Conservation (phyloP, 2,329 filamentous ascomycete species). For the Emmonsia crescens region DNA sequence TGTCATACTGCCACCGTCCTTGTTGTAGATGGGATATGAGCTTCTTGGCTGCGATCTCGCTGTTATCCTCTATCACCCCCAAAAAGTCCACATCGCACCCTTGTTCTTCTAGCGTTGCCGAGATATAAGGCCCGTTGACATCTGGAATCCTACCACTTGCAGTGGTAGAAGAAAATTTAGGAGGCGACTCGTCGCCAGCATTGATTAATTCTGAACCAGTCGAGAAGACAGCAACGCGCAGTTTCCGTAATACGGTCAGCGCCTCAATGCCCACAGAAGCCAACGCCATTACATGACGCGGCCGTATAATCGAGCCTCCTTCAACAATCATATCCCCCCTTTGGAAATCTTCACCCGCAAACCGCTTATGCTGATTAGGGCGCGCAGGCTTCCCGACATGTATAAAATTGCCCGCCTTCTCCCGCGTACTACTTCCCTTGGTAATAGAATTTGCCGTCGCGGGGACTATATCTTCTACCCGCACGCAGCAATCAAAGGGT, state of each 20-base stretch:
- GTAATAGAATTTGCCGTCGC: background rate
- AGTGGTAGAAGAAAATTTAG: no score
- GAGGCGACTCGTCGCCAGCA: no score
- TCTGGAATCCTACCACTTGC: conserved; percentile 15
- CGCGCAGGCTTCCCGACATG: conserved; percentile 10
- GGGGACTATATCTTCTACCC: conserved; percentile 13
- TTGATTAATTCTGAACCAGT: conserved; percentile 14
- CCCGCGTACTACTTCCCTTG: background rate
- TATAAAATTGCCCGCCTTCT: conserved; percentile 9
- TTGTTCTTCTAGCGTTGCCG: conserved; percentile 9
- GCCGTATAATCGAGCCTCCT: conserved; percentile 9
- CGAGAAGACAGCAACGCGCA: conserved; percentile 14
- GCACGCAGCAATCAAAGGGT: conserved; percentile 15
- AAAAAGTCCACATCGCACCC: conserved; percentile 15
- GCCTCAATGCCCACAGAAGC: conserved; percentile 15
- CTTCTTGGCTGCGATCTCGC: background rate
- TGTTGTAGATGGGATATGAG: background rate
- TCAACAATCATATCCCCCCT: conserved; percentile 12
- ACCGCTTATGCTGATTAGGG: conserved; percentile 13
- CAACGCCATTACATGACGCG: conserved; percentile 18
- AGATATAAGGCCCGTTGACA: conserved; percentile 19
- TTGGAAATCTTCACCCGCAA: conserved; percentile 17
- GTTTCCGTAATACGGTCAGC: conserved; percentile 11
- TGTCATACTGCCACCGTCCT: conserved; percentile 12
- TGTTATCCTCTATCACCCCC: conserved; percentile 15